Percentiles rank a stretch among this genome's conserved stretches.
These are phyloP conservation scores for Ajuga chamaepitys DNA, from an alignment of 257 asterid genomes.

Conservation along the genomic window DNA sequence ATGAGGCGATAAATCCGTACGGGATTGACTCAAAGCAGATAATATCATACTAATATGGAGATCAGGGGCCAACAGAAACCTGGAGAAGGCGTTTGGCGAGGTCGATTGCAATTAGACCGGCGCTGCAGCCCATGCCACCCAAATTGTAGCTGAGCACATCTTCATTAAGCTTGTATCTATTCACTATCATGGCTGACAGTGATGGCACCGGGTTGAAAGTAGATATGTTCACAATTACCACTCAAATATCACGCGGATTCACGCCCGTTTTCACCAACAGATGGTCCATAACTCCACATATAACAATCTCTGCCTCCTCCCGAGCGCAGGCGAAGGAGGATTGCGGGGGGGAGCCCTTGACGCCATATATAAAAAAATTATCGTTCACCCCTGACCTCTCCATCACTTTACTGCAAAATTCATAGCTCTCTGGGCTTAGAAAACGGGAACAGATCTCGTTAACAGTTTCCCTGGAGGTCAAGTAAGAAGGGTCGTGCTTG, in stretches of 20 bases:
- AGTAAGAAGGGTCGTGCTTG: slow-evolving; percentile 13
- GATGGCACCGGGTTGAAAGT: slow-evolving; percentile 36
- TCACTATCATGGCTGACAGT: slow-evolving; percentile 40
- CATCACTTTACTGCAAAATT: not conserved
- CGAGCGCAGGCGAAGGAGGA: slow-evolving; percentile 17
- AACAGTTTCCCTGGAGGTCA: not conserved
- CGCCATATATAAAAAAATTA: not conserved
- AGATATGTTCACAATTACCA: slow-evolving; percentile 28
- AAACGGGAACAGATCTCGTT: not conserved
- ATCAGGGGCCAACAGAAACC: too few species aligned
- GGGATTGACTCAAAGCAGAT: too few species aligned
- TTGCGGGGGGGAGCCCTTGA: slow-evolving; percentile 8
- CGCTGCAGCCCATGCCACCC: slow-evolving; percentile 49
- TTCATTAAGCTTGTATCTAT: slow-evolving; percentile 30
- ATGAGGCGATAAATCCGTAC: too few species aligned
- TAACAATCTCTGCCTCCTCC: slow-evolving; percentile 31
- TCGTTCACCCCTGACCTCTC: not conserved
- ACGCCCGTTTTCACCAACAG: slow-evolving; percentile 27
- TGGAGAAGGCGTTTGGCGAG: slow-evolving; percentile 32
- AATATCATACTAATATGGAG: too few species aligned
- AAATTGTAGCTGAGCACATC: slow-evolving; percentile 25
- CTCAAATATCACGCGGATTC: slow-evolving; percentile 24
- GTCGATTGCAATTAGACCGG: slow-evolving; percentile 32
- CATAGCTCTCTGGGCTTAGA: not conserved
- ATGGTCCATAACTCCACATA: slow-evolving; percentile 32